Base-by-base conservation (phyloP, 169 alveolate species). In the Plasmodium cynomolgi region DNA sequence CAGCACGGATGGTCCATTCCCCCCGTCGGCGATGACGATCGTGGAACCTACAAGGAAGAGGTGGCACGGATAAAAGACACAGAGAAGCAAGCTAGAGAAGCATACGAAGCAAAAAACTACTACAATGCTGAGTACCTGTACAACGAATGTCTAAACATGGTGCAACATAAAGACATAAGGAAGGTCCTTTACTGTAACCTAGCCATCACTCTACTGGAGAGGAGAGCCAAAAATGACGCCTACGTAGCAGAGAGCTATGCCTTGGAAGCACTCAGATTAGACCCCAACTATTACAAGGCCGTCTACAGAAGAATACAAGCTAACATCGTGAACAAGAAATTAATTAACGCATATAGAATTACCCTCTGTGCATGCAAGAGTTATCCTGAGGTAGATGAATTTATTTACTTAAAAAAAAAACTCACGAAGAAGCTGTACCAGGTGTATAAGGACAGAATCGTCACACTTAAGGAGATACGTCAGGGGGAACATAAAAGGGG, bases 231-330 rank as follows among this genome's bases (percentile, higher is more conserved):
- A 82, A 82, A 82, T 82, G 91, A 82, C 62, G 91, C 81, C 29
- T 82, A 82, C 34, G 39, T 82, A 54, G 91, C 91, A 56, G 91
- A 82, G 37, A 37, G 17, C 7, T 82, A 82, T 82, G 77, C 91
- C 2, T 20, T 82, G 33, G 91, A 82, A 82, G 91, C 91, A 31
- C 62, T 82, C 54, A 82, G 62, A 56, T 82, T 82, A 56, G 91
- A 82, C 34, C 91, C 91, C 3, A 2, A 3, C 62, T 82, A 82
- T 58, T 82, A 82, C 34, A 82, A 82, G 62, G 91, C 91, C 31
- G 41, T 82, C 54, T 82, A 82, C 62, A 82, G 91, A 82, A 82
- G 91, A 82, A 82, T 82, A 56, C 91, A 82, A 41, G 91, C 91
- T 0, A 82, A 82, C 62, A 54, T 82, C 62, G 54, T 82, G 29